Percentiles rank a stretch among this genome's conserved stretches.
These are phyloP conservation scores for Epichloe uncinata DNA, from an alignment of 2,329 filamentous ascomycete species.

Conservation along the genomic window DNA sequence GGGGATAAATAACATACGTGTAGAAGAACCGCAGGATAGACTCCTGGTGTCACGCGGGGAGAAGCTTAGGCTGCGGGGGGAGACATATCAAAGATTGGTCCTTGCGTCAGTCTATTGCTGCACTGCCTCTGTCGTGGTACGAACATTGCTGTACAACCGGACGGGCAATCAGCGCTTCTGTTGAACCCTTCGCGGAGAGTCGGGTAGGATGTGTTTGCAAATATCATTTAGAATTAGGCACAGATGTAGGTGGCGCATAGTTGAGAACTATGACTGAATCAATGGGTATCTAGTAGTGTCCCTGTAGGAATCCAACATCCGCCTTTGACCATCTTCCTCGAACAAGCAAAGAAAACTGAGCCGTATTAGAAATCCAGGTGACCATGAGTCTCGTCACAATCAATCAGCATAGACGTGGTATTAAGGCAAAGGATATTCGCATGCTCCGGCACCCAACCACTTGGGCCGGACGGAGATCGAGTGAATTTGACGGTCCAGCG, in stretches of 20 bases:
- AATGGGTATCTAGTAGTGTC: slow-evolving; percentile 4
- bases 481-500: no score
- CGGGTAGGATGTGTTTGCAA: no score
- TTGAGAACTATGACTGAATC: background rate
- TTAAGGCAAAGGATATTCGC: background rate
- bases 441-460: background rate
- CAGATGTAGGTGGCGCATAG: background rate
- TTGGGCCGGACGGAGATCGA: no score
- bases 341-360: background rate
- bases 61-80: no score
- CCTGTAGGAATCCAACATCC: slow-evolving; percentile 7
- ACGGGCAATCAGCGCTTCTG: background rate
- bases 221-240: no score
- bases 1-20: no score
- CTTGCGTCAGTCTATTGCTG: no score
- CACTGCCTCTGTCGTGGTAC: no score
- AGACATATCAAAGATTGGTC: no score
- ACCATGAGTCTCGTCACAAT: background rate
- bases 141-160: background rate
- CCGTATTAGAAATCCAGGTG: background rate
- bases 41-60: no score
- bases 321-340: background rate
- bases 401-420: background rate
- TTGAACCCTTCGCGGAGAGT: no score
- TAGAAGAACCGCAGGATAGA: no score